Evolutionary conservation across 148 eudicot genomes (phyloP).

Genomic region (Cornus florida): DNA sequence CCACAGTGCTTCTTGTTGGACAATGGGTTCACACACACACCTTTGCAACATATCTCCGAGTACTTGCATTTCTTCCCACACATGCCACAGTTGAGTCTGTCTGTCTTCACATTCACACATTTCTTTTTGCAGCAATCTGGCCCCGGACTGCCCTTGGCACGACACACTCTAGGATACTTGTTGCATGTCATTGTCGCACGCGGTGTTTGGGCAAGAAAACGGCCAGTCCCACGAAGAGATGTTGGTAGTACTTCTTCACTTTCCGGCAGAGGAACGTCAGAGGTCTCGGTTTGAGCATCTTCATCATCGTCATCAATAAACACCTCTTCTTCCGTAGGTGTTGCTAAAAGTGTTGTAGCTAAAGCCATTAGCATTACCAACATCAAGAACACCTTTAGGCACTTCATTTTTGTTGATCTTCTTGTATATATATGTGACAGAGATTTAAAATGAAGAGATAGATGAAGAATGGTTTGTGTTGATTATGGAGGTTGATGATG

Average conservation of each 20-base stretch:
- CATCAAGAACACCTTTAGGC: constrained; percentile 13
- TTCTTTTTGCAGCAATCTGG: constrained; percentile 47
- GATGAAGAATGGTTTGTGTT: no score
- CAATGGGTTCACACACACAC: constrained; percentile 35
- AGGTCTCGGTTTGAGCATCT: no score
- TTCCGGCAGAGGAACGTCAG: neutral
- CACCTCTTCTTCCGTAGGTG: neutral
- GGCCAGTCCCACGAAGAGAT: neutral
- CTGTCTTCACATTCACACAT: constrained; percentile 43
- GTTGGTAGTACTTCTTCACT: neutral
- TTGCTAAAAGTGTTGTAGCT: constrained; percentile 5
- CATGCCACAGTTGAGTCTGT: constrained; percentile 41
- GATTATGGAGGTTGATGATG: no score
- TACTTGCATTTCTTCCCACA: constrained; percentile 47
- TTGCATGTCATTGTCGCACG: constrained; percentile 17
- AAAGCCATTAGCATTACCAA: constrained; percentile 16
- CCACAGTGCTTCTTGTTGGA: constrained; percentile 38
- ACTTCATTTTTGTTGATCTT: neutral
- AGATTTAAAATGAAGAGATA: neutral
- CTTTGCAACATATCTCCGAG: constrained; percentile 45
- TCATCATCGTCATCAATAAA: neutral
- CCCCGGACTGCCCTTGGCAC: constrained; percentile 35
- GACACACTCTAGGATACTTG: constrained; percentile 41
- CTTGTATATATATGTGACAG: neutral
- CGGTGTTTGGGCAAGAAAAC: neutral